Base-by-base conservation (phyloP, 2,329 filamentous ascomycete genomes). In the Botrytis fragariae region DNA sequence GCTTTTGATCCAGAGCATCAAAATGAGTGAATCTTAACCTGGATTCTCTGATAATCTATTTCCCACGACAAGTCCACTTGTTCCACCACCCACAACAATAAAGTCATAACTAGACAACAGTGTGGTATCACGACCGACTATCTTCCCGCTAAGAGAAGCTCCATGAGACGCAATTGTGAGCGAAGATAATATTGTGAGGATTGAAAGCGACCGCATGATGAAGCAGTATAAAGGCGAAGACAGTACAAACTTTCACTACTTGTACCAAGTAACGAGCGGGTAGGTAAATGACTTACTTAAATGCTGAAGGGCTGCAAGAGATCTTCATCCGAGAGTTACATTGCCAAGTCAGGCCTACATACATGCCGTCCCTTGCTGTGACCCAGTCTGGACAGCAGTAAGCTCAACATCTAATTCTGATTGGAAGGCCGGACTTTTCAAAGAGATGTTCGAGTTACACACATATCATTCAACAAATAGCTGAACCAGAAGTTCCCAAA, bases 11-110 rank as follows among this genome's bases (percentile, higher is more conserved):
- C 1, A 42, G 10, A 16, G 1, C 9, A 25, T 4, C 20, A 70
- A 9, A 39, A n/a, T 3, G 51, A 39, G n/a, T 60, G 37, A 16
- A 48, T 65, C 8, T 29, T 39, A 20, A 57, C 71, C 65, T 54
- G 64, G 57, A 69, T 70, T 70, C 25, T 73, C 71, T 51, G 71
- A 70, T 14, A 73, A 29, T n/a, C 71, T 45, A 44, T 73, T 73
- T 61, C 51, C 71, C 35, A 73, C 57, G 18, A 69, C 71, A 4
- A 70, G 54, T 0, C 71, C 71, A 54, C 64, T 69, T 10, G 65
- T 73, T 6, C 71, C 57, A 29, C 71, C 71, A 10, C 71, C 64
- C 29, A 73, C 35, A 10, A 73, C 44, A 9, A 73, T 62, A 25
- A 73, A 73, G 18, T 73, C 57, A 54, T 73, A 73, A 32, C 22